Percentiles rank a stretch among this genome's conserved stretches.
phyloP scores from a whole-genome alignment of 192 early-diverging fungal genomes.

The Coemansia sp. region DNA sequence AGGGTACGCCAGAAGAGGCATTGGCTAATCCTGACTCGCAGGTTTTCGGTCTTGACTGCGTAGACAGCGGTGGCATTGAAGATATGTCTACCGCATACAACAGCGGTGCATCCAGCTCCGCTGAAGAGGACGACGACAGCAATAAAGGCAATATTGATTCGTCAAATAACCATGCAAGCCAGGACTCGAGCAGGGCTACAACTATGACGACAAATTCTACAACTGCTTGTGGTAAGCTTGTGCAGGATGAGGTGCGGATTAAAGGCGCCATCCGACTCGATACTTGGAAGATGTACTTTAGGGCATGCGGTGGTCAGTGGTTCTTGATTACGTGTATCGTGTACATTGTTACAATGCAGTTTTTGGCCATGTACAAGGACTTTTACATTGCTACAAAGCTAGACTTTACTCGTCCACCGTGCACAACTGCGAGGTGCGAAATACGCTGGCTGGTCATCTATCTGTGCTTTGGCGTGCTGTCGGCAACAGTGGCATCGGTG shows the following conservation, averaged over 20 bases:
- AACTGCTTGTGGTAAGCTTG: conserved; percentile 56
- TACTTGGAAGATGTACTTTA: conserved; percentile 75
- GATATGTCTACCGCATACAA: neutral
- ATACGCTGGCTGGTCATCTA: conserved; percentile 35
- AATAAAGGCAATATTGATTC: neutral
- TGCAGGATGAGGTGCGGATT: conserved; percentile 72
- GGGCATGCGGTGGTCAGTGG: conserved; percentile 61
- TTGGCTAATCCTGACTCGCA: neutral
- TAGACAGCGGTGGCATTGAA: neutral
- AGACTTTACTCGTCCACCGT: conserved; percentile 30
- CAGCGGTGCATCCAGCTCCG: neutral
- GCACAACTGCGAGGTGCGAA: neutral
- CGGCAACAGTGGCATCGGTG: conserved; percentile 12
- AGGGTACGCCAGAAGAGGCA: conserved; percentile 15
- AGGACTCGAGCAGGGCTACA: neutral
- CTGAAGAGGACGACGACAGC: neutral
- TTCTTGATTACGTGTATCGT: conserved; percentile 57
- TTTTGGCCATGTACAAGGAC: conserved; percentile 57
- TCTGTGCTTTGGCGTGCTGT: conserved; percentile 16
- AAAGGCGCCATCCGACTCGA: conserved; percentile 67
- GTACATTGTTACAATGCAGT: conserved; percentile 54
- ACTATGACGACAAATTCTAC: conserved; percentile 13
- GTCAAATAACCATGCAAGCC: neutral
- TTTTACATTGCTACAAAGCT: conserved; percentile 35
- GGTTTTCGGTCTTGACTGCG: neutral